Conservation (phyloP, 2,329 filamentous ascomycete species). For the Phaeosphaeria sp. region DNA sequence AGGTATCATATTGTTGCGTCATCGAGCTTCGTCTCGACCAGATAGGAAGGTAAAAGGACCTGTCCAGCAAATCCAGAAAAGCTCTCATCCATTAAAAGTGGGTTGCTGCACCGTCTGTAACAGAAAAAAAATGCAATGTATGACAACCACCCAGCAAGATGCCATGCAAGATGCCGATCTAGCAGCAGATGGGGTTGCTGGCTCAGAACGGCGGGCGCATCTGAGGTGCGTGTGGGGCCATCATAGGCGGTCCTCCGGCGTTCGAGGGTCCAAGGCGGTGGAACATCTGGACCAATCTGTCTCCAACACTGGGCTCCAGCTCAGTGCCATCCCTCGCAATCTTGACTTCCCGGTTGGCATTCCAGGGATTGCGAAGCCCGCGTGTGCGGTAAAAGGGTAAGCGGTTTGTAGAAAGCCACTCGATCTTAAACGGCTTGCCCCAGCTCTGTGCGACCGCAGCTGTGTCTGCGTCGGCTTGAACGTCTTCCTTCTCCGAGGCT, state of each 20-base stretch:
- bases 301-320: slow-evolving; percentile 81
- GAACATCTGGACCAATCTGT: slow-evolving; percentile 79
- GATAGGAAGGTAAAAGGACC: neutral
- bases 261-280: slow-evolving; percentile 49
- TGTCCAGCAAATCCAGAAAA: neutral
- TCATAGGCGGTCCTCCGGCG: slow-evolving; percentile 23
- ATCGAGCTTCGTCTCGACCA: neutral
- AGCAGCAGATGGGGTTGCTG: neutral
- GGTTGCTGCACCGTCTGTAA: neutral
- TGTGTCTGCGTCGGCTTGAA: slow-evolving; percentile 48
- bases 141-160: neutral
- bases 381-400: slow-evolving; percentile 89
- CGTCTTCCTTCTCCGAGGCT: slow-evolving; percentile 44
- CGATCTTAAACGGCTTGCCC: slow-evolving; percentile 89
- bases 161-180: neutral
- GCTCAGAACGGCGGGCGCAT: slow-evolving; percentile 36
- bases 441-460: slow-evolving; percentile 66
- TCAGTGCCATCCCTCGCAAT: slow-evolving; percentile 95
- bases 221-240: slow-evolving; percentile 27
- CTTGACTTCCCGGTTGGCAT: slow-evolving; percentile 93
- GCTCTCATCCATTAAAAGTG: neutral
- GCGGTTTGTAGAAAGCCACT: slow-evolving; percentile 85
- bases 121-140: neutral
- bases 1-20: neutral
- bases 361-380: slow-evolving; percentile 91